Conservation (phyloP, 257 asterid species). For the Rhazya stricta region DNA sequence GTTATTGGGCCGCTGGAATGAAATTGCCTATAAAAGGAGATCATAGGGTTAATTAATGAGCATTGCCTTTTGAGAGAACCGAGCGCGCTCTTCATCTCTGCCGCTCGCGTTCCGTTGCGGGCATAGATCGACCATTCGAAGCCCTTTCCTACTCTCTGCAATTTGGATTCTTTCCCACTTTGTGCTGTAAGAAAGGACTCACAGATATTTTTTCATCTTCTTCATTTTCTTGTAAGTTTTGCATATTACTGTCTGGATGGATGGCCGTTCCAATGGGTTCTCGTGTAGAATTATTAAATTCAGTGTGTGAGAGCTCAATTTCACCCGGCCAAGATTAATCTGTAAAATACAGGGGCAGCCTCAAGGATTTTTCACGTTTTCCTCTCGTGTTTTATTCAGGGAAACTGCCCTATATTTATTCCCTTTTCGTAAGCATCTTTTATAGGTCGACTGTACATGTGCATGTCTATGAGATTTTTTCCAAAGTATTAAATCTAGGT, state of each 20-base stretch:
- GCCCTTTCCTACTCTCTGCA: conserved; percentile 22
- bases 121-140: conserved; percentile 37
- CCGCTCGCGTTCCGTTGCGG: conserved; percentile 74
- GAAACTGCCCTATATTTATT: conserved; percentile 37
- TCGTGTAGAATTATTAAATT: conserved; percentile 17
- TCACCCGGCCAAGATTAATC: conserved; percentile 56
- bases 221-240: not conserved
- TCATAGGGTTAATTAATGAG: not conserved
- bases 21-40: not conserved
- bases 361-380: conserved; percentile 21
- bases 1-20: not conserved
- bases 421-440: too few relatives aligned
- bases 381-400: conserved; percentile 23
- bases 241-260: not conserved
- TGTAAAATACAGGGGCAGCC: conserved; percentile 19
- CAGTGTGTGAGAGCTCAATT: conserved; percentile 39
- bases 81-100: conserved; percentile 31
- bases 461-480: too few relatives aligned
- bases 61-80: conserved; percentile 56
- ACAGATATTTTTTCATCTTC: conserved; percentile 15
- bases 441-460: not conserved
- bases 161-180: conserved; percentile 10
- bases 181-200: conserved; percentile 24
- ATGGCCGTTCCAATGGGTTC: conserved; percentile 80
- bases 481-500: too few relatives aligned